A percentile compares a stretch with the other conserved stretches of the same genome.
These are phyloP conservation scores for Neoscytalidium dimidiatum DNA, from an alignment of 2,329 filamentous ascomycete genomes.

Conservation along the genomic window DNA sequence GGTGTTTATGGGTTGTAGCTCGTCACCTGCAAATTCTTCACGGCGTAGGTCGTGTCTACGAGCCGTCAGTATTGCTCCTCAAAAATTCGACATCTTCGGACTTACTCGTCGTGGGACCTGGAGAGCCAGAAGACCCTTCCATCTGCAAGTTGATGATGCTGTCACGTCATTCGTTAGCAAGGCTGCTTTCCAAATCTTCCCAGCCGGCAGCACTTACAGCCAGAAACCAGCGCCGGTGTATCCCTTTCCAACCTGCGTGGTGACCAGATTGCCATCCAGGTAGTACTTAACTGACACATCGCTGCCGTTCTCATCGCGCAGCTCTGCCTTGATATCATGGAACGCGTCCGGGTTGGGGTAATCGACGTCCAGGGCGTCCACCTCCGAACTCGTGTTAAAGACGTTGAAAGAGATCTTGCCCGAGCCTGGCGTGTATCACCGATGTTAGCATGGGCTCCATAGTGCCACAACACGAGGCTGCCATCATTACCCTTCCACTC, in stretches of 20 bases:
- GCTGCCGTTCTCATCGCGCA: conserved; percentile 53
- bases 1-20: conserved; percentile 8
- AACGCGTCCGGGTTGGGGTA: conserved; percentile 52
- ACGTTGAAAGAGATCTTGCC: conserved; percentile 61
- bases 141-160: conserved; percentile 37
- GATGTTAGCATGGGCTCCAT: no score
- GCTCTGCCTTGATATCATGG: conserved; percentile 54
- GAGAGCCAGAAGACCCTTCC: conserved; percentile 30
- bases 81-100: conserved; percentile 19
- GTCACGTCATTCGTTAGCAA: neutral
- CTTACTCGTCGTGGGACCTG: conserved; percentile 8
- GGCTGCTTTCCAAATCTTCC: neutral
- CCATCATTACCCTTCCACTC: conserved; percentile 57
- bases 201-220: conserved; percentile 24
- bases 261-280: conserved; percentile 52
- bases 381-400: conserved; percentile 51
- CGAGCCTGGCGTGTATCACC: conserved; percentile 21
- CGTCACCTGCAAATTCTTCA: conserved; percentile 28
- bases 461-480: no score
- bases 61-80: conserved; percentile 24
- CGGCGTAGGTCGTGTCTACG: conserved; percentile 28
- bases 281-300: conserved; percentile 58
- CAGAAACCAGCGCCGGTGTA: conserved; percentile 46
- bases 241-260: conserved; percentile 53
- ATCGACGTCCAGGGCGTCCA: conserved; percentile 50